A percentile compares a stretch with the other conserved stretches of the same genome.
Evolutionary conservation across 139 green algal species (phyloP).

Genomic region (Tetradesmus lagerheimii): DNA sequence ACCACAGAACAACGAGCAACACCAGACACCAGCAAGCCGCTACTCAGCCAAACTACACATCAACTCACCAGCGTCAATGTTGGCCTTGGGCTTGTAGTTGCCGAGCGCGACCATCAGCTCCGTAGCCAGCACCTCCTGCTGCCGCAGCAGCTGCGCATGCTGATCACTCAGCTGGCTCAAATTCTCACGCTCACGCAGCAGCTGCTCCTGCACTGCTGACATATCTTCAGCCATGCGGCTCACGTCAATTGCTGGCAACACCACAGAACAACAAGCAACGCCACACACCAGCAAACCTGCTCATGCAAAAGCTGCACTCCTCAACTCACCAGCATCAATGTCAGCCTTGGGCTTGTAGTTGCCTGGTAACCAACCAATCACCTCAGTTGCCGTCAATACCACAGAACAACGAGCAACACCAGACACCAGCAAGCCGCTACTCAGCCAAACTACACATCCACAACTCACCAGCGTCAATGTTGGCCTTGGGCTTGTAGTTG

Average conservation of each 20-base stretch:
- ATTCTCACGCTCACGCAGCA: constrained; percentile 33
- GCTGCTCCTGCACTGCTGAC: constrained; percentile 42
- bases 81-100: constrained; percentile 66
- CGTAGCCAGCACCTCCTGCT: constrained; percentile 61
- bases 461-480: constrained; percentile 56
- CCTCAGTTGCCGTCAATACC: too few species aligned
- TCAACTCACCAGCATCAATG: constrained; percentile 58
- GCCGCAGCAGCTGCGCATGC: constrained; percentile 56
- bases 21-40: background rate
- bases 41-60: background rate
- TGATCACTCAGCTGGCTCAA: constrained; percentile 42
- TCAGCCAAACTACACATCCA: background rate
- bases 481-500: constrained; percentile 66
- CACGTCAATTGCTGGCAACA: too few species aligned
- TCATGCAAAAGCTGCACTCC: too few species aligned
- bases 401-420: too few species aligned
- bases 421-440: background rate
- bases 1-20: too few species aligned
- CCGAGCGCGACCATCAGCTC: constrained; percentile 67
- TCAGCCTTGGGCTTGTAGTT: constrained; percentile 64
- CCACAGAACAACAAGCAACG: too few species aligned
- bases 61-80: constrained; percentile 56
- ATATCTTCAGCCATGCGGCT: constrained; percentile 43
- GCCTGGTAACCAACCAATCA: constrained; percentile 29
- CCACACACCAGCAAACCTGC: too few species aligned